These are phyloP conservation scores for Colletotrichum trifolii DNA, from an alignment of 2,329 filamentous ascomycete species.

Conservation along the genomic window DNA sequence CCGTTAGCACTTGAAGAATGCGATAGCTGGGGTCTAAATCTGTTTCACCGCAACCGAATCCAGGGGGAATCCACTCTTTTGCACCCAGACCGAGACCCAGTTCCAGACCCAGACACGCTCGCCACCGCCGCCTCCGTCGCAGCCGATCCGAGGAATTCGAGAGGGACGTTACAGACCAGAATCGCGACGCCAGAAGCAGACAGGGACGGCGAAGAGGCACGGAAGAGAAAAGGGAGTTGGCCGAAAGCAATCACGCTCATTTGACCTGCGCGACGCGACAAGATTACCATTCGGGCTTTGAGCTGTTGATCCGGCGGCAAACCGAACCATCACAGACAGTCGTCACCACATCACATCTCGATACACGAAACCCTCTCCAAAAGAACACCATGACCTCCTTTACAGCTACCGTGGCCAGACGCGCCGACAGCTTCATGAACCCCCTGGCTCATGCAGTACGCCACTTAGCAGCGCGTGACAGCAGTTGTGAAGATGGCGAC, in stretches of 20 bases:
- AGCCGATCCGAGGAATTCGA: slow-evolving; percentile 13
- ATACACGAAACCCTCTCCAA: background rate
- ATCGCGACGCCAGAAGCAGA: slow-evolving; percentile 5
- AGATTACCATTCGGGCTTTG: background rate
- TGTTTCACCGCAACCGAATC: slow-evolving; percentile 32
- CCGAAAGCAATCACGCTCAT: background rate
- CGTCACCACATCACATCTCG: slow-evolving; percentile 4
- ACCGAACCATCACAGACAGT: background rate
- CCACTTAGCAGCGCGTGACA: slow-evolving; percentile 20
- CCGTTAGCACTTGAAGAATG: slow-evolving; percentile 22
- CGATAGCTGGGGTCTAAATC: slow-evolving; percentile 29
- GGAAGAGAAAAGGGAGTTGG: background rate
- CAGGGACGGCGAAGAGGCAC: background rate
- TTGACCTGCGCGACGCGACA: slow-evolving; percentile 1
- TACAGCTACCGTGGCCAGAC: background rate
- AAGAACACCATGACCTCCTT: background rate
- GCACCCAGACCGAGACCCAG: no score
- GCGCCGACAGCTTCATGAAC: slow-evolving; percentile 21
- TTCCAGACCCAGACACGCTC: slow-evolving; percentile 1
- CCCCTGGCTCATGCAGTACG: slow-evolving; percentile 18
- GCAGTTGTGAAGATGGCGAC: slow-evolving; percentile 17
- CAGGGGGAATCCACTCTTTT: slow-evolving; percentile 33
- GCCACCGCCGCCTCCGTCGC: slow-evolving; percentile 9
- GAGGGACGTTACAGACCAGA: background rate
- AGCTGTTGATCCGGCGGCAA: background rate